Percentiles rank a stretch among this genome's conserved stretches.
Evolutionary conservation across 495 filamentous ascomycete genomes (phyloP).

Genomic region (Penicillium simplicissimum): DNA sequence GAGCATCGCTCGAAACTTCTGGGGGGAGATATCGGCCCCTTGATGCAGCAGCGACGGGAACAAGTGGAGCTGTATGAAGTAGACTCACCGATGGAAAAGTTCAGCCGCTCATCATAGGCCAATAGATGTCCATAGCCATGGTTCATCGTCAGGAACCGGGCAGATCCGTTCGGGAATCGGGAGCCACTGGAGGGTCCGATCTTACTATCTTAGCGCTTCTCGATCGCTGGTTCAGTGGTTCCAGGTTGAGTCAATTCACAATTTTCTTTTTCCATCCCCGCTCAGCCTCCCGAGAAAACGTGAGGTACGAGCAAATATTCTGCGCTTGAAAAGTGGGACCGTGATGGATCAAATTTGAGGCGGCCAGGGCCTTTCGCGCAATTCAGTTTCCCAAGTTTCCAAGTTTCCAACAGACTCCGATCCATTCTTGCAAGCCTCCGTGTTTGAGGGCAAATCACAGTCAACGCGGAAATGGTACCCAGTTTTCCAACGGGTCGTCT

Average conservation of each 20-base stretch:
- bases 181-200: slow-evolving; percentile 15
- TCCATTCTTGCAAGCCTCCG: background rate
- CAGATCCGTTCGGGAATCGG: slow-evolving; percentile 24
- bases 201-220: slow-evolving; percentile 23
- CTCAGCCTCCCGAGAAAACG: background rate
- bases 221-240: no score
- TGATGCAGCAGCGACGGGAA: background rate
- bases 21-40: background rate
- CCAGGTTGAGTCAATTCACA: background rate
- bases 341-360: background rate
- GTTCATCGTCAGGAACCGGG: slow-evolving; percentile 23
- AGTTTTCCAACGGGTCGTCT: background rate
- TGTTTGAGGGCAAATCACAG: background rate
- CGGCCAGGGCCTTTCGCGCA: background rate
- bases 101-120: background rate
- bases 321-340: background rate
- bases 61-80: slow-evolving; percentile 6
- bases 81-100: background rate
- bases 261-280: background rate
- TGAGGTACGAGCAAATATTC: no score
- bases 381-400: background rate
- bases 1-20: background rate
- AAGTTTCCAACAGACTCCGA: background rate
- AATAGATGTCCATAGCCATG: slow-evolving; percentile 3
- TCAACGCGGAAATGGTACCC: background rate